Base-by-base conservation (phyloP, 768 basidiomycete species). In the Lactarius pseudohatsudake region DNA sequence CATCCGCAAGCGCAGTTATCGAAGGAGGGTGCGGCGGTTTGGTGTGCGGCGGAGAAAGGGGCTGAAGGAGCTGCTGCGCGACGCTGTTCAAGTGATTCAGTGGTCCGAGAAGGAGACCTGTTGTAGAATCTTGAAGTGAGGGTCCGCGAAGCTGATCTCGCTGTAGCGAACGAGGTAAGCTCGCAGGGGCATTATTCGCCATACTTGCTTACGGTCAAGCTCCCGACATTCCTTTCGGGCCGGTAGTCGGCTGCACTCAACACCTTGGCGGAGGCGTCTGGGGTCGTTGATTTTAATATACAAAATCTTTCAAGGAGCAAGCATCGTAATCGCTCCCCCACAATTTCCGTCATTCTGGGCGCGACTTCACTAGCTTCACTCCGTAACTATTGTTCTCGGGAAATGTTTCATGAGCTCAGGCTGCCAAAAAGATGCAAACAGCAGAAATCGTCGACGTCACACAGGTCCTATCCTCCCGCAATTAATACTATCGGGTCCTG, bases 61-160 rank as follows among this genome's bases (percentile, higher is more conserved):
- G 89, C 59, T 85, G 81, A 73, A 93, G 90, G 40, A 94, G 82
- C 0, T 83, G 82, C 65, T 86, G 86, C 0, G 91, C 83, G 20
- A 94, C 81, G 0, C 81, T 69, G 59, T 89, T 86, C 30, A 91
- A 76, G 13, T 87, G 79, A 43, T 83, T 80, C 62, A 92, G 78
- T 1, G 91, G 90, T 4, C 76, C 77, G n/a, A 89, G 81, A 32
- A 93, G 79, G 30, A 82, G 81, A 36, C 82, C 79, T 11, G 88
- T 85, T 84, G 89, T 90, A 6, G 87, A 85, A 68, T 66, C 16
- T 69, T 68, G 16, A 64, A 40, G 22, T 10, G 10, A 54, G 16
- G 36, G 28, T 18, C 55, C 60, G 2, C 30, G 55, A 16, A 22
- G 36, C 40, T 62, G 59, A 28, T 59, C 55, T 4, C 45, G 43